Base-by-base conservation (phyloP, 768 basidiomycete species). In the Lactifluus echinatus region DNA sequence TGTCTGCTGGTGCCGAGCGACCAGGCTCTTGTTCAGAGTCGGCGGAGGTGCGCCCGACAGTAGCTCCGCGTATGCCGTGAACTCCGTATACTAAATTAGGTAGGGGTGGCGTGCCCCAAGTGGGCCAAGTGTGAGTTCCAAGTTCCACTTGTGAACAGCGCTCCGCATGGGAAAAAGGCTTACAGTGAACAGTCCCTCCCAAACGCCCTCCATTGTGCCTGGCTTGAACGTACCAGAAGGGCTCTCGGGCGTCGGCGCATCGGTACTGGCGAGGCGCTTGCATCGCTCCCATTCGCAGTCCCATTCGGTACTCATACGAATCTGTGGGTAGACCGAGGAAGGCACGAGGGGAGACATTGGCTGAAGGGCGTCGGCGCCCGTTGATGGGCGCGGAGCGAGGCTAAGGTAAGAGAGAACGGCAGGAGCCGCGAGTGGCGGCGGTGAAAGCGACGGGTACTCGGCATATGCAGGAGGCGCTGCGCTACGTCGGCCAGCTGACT, bases 1-100 rank as follows among this genome's bases (percentile, higher is more conserved):
- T 0, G 91, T 91, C 66, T 96, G 93, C 17, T 81, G 83, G 69
- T 97, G 93, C 63, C 86, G 81, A 1, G 87, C 90, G 26, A 89
- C 83, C 47, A 84, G 74, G 44, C 86, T 85, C 42, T 82, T 80
- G 63, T 88, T 82, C n/a, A 95, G 71, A 8, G 78, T 74, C 0
- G 77, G 69, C 3, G 89, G 86, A 4, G 80, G 70, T 0, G 75
- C 84, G 19, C 88, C 90, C 7, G 79, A 75, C n/a, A 89, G 75
- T 56, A 94, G 75, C 21, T 79, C 78, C 23, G 86, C 84, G 65
- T 95, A 97, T 7, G 87, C 84, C 37, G 81, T 81, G 67, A 96
- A 97, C 63, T 92, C 88, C 19, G 82, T 83, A 65, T 88, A 91
- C 87, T 90, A 34, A 5, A 24, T 36, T 39, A 10, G 19, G 17